Conservation (phyloP, 345 rosid genomes). For the Microthlaspi erraticum region DNA sequence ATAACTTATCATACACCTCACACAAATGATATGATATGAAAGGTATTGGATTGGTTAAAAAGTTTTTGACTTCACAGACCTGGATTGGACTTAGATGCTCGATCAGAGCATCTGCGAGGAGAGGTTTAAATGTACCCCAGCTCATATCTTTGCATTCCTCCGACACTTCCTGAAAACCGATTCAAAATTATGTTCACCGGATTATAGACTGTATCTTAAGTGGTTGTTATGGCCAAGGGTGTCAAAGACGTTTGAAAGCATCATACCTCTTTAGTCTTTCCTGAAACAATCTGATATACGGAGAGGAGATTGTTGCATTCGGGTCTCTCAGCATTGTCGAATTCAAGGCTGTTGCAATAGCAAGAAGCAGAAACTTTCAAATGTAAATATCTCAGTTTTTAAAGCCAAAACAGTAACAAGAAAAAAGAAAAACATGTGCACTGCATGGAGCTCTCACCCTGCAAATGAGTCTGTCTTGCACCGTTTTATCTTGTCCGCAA, state of each 20-base stretch:
- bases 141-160: conserved; percentile 79
- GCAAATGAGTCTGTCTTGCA: conserved; percentile 88
- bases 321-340: conserved; percentile 91
- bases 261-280: conserved; percentile 84
- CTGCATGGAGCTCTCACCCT: conserved; percentile 51
- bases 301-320: conserved; percentile 95
- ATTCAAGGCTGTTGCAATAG: conserved; percentile 64
- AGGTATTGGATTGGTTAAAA: neutral
- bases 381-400: neutral
- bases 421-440: neutral
- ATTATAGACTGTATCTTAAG: neutral
- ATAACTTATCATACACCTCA: conserved; percentile 11
- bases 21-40: neutral
- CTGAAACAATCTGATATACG: conserved; percentile 78
- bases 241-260: too few relatives aligned
- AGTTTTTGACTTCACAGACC: conserved; percentile 48
- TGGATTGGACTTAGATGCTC: conserved; percentile 92
- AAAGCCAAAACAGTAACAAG: neutral
- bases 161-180: conserved; percentile 66
- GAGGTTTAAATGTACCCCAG: conserved; percentile 81
- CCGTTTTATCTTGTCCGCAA: conserved; percentile 85
- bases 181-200: neutral
- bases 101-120: conserved; percentile 72
- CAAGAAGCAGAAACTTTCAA: conserved; percentile 11
- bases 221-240: neutral